phyloP scores from a whole-genome alignment of 306 rosid species.

The Cyamopsis tetragonoloba region DNA sequence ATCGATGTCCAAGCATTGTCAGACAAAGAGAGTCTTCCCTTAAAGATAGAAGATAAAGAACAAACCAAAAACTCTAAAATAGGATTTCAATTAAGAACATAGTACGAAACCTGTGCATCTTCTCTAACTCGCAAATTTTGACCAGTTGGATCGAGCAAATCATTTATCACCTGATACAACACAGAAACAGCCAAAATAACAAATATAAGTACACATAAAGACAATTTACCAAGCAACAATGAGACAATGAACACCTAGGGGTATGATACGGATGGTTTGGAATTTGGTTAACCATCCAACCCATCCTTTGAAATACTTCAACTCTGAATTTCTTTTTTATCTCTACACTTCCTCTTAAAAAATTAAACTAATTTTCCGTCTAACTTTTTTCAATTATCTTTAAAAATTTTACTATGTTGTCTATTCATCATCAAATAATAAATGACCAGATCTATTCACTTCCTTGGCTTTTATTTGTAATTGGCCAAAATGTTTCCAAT shows the following conservation, averaged over 20 bases:
- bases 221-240: not conserved
- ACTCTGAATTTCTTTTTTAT: no score
- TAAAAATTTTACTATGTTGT: no score
- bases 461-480: no score
- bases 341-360: no score
- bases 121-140: slow-evolving; percentile 97
- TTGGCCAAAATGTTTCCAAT: no score
- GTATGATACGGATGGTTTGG: no score
- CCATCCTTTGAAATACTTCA: no score
- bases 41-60: not conserved
- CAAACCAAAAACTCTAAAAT: not conserved
- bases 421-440: no score
- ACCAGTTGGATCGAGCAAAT: slow-evolving; percentile 98
- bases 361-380: no score
- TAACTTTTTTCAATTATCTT: no score
- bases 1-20: not conserved
- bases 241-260: not conserved
- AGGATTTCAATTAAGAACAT: slow-evolving; percentile 8
- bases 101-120: slow-evolving; percentile 84
- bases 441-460: no score
- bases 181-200: slow-evolving; percentile 25
- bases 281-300: no score
- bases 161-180: slow-evolving; percentile 90
- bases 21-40: not conserved
- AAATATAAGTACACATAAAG: not conserved